A percentile compares a stretch with the other conserved stretches of the same genome.
These are phyloP conservation scores for Pholiota adiposa DNA, from an alignment of 1,284 basidiomycete genomes.

Conservation along the genomic window DNA sequence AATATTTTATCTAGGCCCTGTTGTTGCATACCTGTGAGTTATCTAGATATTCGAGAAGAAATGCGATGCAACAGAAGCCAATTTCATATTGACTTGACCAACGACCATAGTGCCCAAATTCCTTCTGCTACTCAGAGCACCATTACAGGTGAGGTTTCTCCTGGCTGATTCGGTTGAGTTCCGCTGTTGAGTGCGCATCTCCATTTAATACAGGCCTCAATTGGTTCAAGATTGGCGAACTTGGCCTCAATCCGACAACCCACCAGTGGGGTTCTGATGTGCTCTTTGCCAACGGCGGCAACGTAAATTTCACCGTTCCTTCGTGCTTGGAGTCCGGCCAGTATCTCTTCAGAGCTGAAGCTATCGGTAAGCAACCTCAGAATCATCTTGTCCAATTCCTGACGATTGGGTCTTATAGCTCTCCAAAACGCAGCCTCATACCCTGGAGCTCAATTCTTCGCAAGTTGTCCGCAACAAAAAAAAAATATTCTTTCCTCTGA, in stretches of 20 bases:
- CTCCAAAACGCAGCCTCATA: slow-evolving; percentile 45
- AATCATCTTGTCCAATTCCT: background rate
- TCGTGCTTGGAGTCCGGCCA: slow-evolving; percentile 36
- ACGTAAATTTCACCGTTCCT: slow-evolving; percentile 44
- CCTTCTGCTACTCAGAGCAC: slow-evolving; percentile 44
- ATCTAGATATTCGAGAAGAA: background rate
- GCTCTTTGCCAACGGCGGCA: slow-evolving; percentile 45
- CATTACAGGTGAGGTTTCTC: slow-evolving; percentile 44
- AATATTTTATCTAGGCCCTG: slow-evolving; percentile 30
- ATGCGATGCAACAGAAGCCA: slow-evolving; percentile 26
- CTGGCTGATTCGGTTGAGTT: no score
- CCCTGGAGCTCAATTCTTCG: slow-evolving; percentile 53
- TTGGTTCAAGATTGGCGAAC: slow-evolving; percentile 49
- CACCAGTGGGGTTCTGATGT: slow-evolving; percentile 42
- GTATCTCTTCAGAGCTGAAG: slow-evolving; percentile 39
- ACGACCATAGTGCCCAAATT: slow-evolving; percentile 41
- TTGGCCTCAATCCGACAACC: slow-evolving; percentile 27
- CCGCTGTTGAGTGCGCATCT: no score
- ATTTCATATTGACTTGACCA: slow-evolving; percentile 29
- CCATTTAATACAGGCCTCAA: slow-evolving; percentile 40
- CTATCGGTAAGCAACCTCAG: slow-evolving; percentile 24
- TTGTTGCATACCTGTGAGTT: slow-evolving; percentile 47
- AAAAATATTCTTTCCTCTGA: background rate
- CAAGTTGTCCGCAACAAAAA: slow-evolving; percentile 23
- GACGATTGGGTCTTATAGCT: slow-evolving; percentile 27